Evolutionary conservation across 2,329 filamentous ascomycete genomes (phyloP).

Genomic region (Fusarium siculi): DNA sequence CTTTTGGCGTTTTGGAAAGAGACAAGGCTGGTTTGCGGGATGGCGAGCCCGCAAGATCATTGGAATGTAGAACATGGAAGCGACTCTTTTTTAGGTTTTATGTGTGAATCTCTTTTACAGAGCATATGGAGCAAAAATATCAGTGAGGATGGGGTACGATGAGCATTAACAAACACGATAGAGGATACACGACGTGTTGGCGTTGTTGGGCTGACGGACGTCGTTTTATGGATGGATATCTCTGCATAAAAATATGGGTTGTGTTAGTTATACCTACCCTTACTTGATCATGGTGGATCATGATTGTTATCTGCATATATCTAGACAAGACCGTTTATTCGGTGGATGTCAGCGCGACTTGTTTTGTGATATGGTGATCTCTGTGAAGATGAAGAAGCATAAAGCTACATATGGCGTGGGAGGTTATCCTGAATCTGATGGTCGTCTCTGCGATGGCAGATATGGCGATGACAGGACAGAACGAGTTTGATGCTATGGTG

Average conservation of each 20-base stretch:
- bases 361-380: neutral
- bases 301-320: conserved; percentile 10
- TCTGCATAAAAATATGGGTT: neutral
- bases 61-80: conserved; percentile 30
- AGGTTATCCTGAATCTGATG: neutral
- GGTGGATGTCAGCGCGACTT: neutral
- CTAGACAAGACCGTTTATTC: conserved; percentile 4
- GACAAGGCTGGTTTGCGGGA: conserved; percentile 19
- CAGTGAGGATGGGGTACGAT: neutral
- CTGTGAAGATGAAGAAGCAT: neutral
- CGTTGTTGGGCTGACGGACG: conserved; percentile 11
- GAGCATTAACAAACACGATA: conserved; percentile 24
- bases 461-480: neutral
- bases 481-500: neutral
- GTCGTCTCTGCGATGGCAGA: neutral
- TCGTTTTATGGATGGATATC: neutral
- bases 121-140: conserved; percentile 5
- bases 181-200: conserved; percentile 21
- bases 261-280: neutral
- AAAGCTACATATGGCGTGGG: neutral
- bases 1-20: conserved; percentile 39
- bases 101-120: neutral
- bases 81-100: conserved; percentile 10
- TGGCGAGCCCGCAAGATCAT: conserved; percentile 18
- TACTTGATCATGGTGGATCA: conserved; percentile 1